phyloP scores from a whole-genome alignment of 148 eudicot genomes.

The Hydrangea macrophylla region DNA sequence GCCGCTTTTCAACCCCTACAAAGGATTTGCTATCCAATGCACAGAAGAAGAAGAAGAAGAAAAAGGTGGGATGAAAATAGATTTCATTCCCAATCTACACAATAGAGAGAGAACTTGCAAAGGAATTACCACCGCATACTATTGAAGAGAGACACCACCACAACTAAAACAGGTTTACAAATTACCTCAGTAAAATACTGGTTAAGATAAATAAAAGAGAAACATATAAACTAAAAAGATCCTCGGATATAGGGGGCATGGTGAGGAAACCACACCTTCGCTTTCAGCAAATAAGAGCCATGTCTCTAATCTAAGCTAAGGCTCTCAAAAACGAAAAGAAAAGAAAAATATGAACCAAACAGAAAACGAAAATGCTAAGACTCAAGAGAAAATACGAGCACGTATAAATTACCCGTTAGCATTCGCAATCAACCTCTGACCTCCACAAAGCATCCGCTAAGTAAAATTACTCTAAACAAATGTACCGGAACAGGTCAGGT shows the following conservation, averaged over 20 bases:
- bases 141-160: no score
- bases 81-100: not conserved
- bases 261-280: slow-evolving; percentile 6
- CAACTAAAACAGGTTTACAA: not conserved
- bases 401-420: not conserved
- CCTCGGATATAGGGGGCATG: not conserved
- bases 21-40: not conserved
- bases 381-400: not conserved
- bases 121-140: no score
- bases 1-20: no score
- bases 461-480: not conserved
- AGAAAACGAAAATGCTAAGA: no score
- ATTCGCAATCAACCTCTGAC: not conserved
- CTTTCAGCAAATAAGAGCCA: slow-evolving; percentile 9
- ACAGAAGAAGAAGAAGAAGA: no score
- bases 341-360: not conserved
- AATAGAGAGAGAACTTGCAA: no score
- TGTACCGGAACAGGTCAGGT: no score
- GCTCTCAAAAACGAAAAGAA: not conserved
- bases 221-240: not conserved
- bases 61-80: no score
- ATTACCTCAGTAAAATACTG: not conserved
- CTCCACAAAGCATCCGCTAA: not conserved
- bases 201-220: not conserved
- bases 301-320: not conserved